These are phyloP conservation scores for Erucastrum elatum DNA, from an alignment of 345 rosid genomes.

Conservation along the genomic window DNA sequence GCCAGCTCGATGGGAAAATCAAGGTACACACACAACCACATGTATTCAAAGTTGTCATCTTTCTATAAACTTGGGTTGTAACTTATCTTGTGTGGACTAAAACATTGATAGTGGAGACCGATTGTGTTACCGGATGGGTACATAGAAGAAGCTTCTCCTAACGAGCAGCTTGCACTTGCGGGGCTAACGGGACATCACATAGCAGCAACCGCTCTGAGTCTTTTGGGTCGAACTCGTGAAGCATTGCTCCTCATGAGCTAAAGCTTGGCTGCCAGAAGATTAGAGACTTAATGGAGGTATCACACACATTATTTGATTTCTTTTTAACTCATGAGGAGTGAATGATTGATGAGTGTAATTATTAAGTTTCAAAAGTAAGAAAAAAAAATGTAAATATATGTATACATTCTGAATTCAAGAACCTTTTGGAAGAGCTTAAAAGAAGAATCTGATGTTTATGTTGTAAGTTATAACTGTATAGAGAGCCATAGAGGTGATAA, in stretches of 20 bases:
- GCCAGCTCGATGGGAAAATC: conserved; percentile 73
- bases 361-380: neutral
- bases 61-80: neutral
- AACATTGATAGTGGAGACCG: conserved; percentile 81
- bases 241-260: conserved; percentile 85
- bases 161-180: conserved; percentile 70
- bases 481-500: neutral
- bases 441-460: neutral
- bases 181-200: conserved; percentile 92
- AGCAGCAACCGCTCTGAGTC: conserved; percentile 78
- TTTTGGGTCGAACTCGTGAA: conserved; percentile 84
- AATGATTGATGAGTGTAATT: conserved; percentile 3
- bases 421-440: conserved; percentile 8
- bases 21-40: conserved; percentile 50
- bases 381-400: conserved; percentile 6
- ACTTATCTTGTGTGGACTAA: neutral
- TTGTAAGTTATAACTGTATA: neutral
- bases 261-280: conserved; percentile 28
- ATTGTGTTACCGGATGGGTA: conserved; percentile 83
- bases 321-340: neutral
- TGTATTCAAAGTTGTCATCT: neutral
- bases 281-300: conserved; percentile 10
- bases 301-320: neutral
- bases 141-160: conserved; percentile 70
- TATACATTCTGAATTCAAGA: neutral